phyloP scores from a whole-genome alignment of 2,329 filamentous ascomycete genomes.

The Cladophialophora yegresii region DNA sequence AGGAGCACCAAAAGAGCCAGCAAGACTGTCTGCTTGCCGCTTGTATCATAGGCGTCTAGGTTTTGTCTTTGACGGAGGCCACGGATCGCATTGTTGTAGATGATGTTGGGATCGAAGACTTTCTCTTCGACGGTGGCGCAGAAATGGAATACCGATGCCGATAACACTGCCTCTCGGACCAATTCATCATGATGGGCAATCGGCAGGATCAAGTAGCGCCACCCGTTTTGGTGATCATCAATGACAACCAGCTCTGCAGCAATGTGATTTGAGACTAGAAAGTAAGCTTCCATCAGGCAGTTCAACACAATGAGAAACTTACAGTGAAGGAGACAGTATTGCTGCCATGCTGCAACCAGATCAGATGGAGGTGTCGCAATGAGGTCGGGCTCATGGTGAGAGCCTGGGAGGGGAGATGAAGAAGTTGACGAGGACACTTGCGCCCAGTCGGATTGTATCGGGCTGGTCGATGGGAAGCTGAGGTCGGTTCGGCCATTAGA shows the following conservation, averaged over 20 bases:
- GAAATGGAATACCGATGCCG: neutral
- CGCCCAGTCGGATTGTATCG: neutral
- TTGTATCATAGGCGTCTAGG: neutral
- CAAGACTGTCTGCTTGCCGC: neutral
- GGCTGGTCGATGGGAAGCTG: neutral
- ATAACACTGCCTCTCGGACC: neutral
- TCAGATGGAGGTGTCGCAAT: neutral
- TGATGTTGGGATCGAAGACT: neutral
- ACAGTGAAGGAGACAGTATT: neutral
- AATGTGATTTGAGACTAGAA: slow-evolving; percentile 4
- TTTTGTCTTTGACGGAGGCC: neutral
- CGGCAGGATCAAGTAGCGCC: slow-evolving; percentile 20
- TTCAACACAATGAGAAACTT: neutral
- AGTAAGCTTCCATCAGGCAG: neutral
- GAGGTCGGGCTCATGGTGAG: neutral
- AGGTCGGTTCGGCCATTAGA: neutral
- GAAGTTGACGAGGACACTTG: neutral
- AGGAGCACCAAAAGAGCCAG: slow-evolving; percentile 3
- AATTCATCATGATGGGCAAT: slow-evolving; percentile 36
- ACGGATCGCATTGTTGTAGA: neutral
- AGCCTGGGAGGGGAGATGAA: neutral
- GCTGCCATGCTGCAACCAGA: neutral
- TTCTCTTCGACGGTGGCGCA: neutral
- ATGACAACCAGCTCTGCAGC: neutral
- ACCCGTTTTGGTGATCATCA: slow-evolving; percentile 10